Conservation (phyloP, 345 rosid species). For the Cardamine chenopodiifolia region DNA sequence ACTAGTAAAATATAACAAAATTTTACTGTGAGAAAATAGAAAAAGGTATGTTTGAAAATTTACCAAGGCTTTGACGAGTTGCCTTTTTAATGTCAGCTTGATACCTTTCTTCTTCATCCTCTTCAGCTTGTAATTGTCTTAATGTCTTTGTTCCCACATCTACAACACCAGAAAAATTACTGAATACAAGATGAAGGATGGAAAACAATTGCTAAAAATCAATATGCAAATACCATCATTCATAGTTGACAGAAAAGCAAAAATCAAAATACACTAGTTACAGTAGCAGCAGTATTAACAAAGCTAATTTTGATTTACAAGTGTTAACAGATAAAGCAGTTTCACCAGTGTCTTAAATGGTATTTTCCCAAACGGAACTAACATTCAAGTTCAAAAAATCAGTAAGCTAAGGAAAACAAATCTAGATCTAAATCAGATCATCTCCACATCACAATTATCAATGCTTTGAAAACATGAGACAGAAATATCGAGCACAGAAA, state of each 20-base stretch:
- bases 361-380: background rate
- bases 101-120: constrained; percentile 90
- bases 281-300: background rate
- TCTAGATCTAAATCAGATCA: background rate
- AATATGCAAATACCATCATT: constrained; percentile 1
- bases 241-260: constrained; percentile 8
- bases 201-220: constrained; percentile 1
- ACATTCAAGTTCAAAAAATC: constrained; percentile 14
- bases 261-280: constrained; percentile 1
- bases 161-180: constrained; percentile 42
- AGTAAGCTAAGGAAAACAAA: background rate
- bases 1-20: background rate
- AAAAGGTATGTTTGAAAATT: constrained; percentile 22
- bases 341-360: constrained; percentile 7
- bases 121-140: constrained; percentile 79
- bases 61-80: constrained; percentile 92
- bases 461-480: constrained; percentile 6
- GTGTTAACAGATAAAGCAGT: background rate
- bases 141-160: constrained; percentile 65
- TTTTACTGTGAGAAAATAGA: constrained; percentile 12
- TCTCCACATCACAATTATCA: constrained; percentile 1
- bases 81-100: constrained; percentile 90
- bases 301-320: background rate
- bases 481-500: constrained; percentile 18
- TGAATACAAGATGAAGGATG: constrained; percentile 27